Percentiles rank a stretch among this genome's conserved stretches.
These are phyloP conservation scores for Gryganskiella cystojenkinii DNA, from an alignment of 192 early-diverging fungal species.

Conservation along the genomic window DNA sequence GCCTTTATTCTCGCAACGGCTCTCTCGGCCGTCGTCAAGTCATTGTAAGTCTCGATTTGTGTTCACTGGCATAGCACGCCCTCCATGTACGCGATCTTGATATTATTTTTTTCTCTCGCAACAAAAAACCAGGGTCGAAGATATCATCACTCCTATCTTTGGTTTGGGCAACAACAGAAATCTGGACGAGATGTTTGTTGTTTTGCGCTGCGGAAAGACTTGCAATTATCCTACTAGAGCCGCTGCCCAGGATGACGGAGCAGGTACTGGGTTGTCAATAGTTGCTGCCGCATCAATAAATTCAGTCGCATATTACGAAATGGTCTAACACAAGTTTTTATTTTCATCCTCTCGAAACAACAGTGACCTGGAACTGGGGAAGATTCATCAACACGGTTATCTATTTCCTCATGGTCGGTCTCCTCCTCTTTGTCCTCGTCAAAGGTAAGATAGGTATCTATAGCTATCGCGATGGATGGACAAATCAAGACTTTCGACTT, in stretches of 20 bases:
- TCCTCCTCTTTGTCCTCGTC: constrained; percentile 20
- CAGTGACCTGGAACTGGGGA: constrained; percentile 40
- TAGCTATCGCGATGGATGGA: no score
- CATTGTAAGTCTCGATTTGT: constrained; percentile 14
- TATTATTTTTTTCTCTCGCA: background rate
- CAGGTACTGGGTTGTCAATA: background rate
- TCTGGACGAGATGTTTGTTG: constrained; percentile 30
- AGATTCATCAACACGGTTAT: constrained; percentile 27
- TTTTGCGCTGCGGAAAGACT: constrained; percentile 10
- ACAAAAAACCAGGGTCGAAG: constrained; percentile 7
- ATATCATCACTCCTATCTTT: constrained; percentile 24
- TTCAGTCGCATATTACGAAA: background rate
- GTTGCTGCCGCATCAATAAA: background rate
- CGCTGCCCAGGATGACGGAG: constrained; percentile 14
- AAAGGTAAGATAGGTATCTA: constrained; percentile 4
- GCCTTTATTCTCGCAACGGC: constrained; percentile 26
- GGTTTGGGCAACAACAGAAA: constrained; percentile 23
- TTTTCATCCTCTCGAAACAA: background rate
- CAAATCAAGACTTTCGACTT: background rate
- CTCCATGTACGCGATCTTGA: background rate
- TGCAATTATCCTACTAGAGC: constrained; percentile 13
- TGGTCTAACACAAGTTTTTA: background rate
- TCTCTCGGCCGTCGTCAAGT: constrained; percentile 19
- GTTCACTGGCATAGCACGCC: background rate
- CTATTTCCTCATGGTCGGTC: constrained; percentile 10